Percentiles rank a stretch among this genome's conserved stretches.
Evolutionary conservation across 768 basidiomycete species (phyloP).

Genomic region (Suillus alpinus): DNA sequence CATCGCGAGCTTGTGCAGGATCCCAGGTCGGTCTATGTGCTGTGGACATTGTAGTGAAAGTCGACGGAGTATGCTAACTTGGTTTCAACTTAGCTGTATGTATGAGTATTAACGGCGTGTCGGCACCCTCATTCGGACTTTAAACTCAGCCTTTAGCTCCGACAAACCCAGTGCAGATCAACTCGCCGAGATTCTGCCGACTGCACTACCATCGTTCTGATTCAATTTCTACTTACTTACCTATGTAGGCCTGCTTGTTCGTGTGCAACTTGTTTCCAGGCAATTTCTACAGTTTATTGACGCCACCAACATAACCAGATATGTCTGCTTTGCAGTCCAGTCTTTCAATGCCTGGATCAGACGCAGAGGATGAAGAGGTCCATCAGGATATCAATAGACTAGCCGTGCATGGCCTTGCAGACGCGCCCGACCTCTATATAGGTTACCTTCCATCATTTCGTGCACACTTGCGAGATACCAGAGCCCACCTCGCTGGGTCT

Average conservation of each 20-base stretch:
- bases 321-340: not conserved
- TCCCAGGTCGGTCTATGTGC: slow-evolving; percentile 97
- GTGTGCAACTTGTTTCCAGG: not conserved
- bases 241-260: not conserved
- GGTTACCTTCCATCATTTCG: slow-evolving; percentile 26
- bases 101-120: not conserved
- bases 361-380: not conserved
- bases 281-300: not conserved
- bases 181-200: not conserved
- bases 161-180: not conserved
- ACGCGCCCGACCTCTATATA: slow-evolving; percentile 14
- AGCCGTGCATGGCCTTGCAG: not conserved
- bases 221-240: not conserved
- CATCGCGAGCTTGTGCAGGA: slow-evolving; percentile 90
- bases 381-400: not conserved
- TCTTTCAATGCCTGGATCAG: not conserved
- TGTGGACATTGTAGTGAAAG: slow-evolving; percentile 62
- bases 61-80: not conserved
- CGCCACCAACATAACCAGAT: not conserved
- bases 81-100: not conserved
- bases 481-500: slow-evolving; percentile 14
- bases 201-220: not conserved
- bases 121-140: not conserved
- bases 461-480: slow-evolving; percentile 25
- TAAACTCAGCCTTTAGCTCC: not conserved